Percentiles rank a stretch among this genome's conserved stretches.
Evolutionary conservation across 148 eudicot species (phyloP).

Genomic region (Rhododendron kiyosumense): DNA sequence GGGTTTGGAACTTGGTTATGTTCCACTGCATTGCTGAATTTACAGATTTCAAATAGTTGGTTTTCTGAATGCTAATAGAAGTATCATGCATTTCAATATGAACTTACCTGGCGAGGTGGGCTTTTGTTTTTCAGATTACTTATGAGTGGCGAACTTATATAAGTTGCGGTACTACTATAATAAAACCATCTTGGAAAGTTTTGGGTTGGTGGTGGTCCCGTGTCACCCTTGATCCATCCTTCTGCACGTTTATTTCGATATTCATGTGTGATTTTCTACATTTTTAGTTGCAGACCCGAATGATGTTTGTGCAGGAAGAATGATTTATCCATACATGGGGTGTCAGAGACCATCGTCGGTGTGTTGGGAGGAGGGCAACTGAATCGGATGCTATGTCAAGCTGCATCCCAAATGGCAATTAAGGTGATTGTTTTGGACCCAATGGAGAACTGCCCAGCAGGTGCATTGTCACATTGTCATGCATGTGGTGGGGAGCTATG

Average conservation of each 20-base stretch:
- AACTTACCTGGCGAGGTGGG: not conserved
- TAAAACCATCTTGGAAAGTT: not conserved
- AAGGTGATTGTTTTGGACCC: slow-evolving; percentile 83
- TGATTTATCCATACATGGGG: slow-evolving; percentile 43
- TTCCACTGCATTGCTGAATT: not conserved
- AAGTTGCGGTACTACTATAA: not conserved
- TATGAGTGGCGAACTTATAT: not conserved
- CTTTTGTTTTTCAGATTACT: not conserved
- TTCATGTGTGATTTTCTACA: not conserved
- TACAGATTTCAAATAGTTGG: not conserved
- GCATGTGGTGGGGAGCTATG: slow-evolving; percentile 89
- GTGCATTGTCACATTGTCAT: slow-evolving; percentile 57
- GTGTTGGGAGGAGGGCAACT: slow-evolving; percentile 96
- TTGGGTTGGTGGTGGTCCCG: not conserved
- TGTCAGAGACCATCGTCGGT: slow-evolving; percentile 76
- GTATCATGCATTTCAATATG: not conserved
- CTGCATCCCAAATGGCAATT: slow-evolving; percentile 79
- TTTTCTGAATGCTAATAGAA: not conserved
- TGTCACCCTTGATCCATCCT: not conserved
- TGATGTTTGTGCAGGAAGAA: slow-evolving; percentile 26
- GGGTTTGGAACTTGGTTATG: not conserved
- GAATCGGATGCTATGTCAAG: slow-evolving; percentile 88
- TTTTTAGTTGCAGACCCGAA: not conserved
- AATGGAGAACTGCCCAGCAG: slow-evolving; percentile 78
- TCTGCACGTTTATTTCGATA: not conserved